A percentile compares a stretch with the other conserved stretches of the same genome.
These are phyloP conservation scores for Sclerotiophoma versabilis DNA, from an alignment of 2,329 filamentous ascomycete species.

Conservation along the genomic window DNA sequence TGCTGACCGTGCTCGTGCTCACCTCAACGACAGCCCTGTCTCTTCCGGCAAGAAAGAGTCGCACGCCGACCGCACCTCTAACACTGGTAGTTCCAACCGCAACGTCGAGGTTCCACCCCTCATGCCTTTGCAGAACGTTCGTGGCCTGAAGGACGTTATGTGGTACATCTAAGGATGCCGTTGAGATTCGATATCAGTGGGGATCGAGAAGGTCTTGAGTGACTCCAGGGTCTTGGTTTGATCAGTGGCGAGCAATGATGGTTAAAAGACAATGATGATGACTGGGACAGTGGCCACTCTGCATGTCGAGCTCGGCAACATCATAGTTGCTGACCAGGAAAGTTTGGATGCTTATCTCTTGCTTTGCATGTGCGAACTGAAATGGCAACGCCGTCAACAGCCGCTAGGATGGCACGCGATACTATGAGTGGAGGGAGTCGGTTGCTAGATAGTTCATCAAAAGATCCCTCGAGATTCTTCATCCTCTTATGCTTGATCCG, in stretches of 20 bases:
- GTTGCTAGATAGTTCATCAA: background rate
- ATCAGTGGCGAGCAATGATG: too few relatives aligned
- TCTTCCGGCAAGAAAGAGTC: slow-evolving; percentile 50
- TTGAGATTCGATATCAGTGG: background rate
- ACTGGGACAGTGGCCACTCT: background rate
- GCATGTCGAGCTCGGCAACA: background rate
- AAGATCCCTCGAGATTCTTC: background rate
- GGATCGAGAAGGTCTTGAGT: background rate
- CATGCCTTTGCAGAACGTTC: slow-evolving; percentile 50
- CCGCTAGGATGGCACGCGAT: background rate
- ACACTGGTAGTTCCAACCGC: slow-evolving; percentile 38
- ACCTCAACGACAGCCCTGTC: slow-evolving; percentile 63
- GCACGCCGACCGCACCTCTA: slow-evolving; percentile 36
- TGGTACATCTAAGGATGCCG: slow-evolving; percentile 56
- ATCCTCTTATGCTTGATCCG: too few relatives aligned
- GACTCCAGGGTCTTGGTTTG: background rate
- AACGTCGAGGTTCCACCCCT: slow-evolving; percentile 49
- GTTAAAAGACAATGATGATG: background rate
- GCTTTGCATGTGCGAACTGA: background rate
- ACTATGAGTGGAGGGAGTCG: background rate
- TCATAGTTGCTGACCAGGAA: background rate
- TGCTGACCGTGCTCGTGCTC: slow-evolving; percentile 77
- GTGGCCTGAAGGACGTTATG: slow-evolving; percentile 54
- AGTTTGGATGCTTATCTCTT: background rate
- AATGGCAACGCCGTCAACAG: background rate